A percentile compares a stretch with the other conserved stretches of the same genome.
Conservation (phyloP, 2,329 filamentous ascomycete genomes). For the Fusarium setosum region DNA sequence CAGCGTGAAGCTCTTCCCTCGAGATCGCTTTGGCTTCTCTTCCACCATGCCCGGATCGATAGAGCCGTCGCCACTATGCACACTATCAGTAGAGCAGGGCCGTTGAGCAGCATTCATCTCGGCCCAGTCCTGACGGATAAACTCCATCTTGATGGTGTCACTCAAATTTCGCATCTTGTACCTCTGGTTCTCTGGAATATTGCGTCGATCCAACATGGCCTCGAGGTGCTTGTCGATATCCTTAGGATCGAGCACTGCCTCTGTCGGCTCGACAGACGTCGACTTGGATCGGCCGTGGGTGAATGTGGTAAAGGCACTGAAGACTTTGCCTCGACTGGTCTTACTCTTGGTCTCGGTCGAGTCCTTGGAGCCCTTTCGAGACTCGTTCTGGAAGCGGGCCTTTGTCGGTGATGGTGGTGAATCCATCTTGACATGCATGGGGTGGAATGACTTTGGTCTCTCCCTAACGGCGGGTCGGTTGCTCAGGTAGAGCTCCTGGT, state of each 20-base stretch:
- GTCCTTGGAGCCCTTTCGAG: constrained; percentile 42
- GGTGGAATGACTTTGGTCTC: constrained; percentile 64
- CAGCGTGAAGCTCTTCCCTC: constrained; percentile 77
- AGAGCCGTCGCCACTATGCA: constrained; percentile 49
- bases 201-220: constrained; percentile 81
- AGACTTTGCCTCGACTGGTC: constrained; percentile 54
- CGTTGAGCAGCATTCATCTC: constrained; percentile 68
- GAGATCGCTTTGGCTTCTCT: constrained; percentile 62
- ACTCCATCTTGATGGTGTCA: constrained; percentile 92
- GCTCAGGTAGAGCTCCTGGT: constrained; percentile 31
- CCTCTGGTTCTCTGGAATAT: constrained; percentile 93
- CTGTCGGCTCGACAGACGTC: constrained; percentile 53
- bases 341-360: constrained; percentile 47
- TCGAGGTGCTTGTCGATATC: constrained; percentile 69
- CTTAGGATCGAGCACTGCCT: constrained; percentile 63
- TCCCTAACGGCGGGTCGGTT: constrained; percentile 49
- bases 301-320: constrained; percentile 52
- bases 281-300: constrained; percentile 54
- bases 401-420: constrained; percentile 37
- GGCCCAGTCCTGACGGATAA: constrained; percentile 89
- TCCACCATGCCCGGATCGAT: constrained; percentile 55
- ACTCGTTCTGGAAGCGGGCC: constrained; percentile 33
- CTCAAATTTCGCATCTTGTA: constrained; percentile 94
- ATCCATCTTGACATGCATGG: constrained; percentile 37
- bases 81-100: constrained; percentile 58